Conservation (phyloP, 2,329 filamentous ascomycete genomes). For the Orbilia brochopaga region DNA sequence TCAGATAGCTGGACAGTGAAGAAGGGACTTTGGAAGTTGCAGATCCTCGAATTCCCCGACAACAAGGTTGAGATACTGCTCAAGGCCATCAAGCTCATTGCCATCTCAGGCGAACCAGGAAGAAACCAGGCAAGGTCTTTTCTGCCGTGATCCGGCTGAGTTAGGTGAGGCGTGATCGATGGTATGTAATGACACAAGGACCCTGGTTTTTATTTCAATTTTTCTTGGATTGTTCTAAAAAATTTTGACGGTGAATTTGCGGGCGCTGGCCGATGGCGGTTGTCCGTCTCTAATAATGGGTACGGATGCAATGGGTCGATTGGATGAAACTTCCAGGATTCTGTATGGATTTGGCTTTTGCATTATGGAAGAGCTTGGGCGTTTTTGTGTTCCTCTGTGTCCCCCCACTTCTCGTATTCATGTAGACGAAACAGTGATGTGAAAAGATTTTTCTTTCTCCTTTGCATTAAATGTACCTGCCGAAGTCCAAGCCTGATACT, state of each 20-base stretch:
- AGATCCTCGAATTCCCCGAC: slow-evolving; percentile 46
- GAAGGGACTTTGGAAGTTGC: slow-evolving; percentile 45
- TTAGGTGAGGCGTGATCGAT: slow-evolving; percentile 11
- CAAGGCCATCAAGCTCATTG: slow-evolving; percentile 44
- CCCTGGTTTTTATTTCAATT: slow-evolving; percentile 19
- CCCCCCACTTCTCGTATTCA: slow-evolving; percentile 23
- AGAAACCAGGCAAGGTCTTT: slow-evolving; percentile 42
- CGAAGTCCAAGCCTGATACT: slow-evolving; percentile 16
- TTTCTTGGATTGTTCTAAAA: too few species aligned
- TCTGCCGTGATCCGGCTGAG: slow-evolving; percentile 44
- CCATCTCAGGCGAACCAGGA: slow-evolving; percentile 37
- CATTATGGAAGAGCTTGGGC: slow-evolving; percentile 17
- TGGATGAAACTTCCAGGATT: too few species aligned
- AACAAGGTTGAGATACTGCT: slow-evolving; percentile 43
- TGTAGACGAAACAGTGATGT: slow-evolving; percentile 9
- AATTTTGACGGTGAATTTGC: slow-evolving; percentile 12
- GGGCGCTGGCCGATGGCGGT: slow-evolving; percentile 49
- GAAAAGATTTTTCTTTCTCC: slow-evolving; percentile 27
- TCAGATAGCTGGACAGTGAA: slow-evolving; percentile 42
- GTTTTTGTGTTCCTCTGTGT: slow-evolving; percentile 15
- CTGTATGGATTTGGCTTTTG: slow-evolving; percentile 15
- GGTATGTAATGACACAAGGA: too few species aligned
- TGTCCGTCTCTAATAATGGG: slow-evolving; percentile 34
- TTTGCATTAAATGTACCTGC: slow-evolving; percentile 23
- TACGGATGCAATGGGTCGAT: slow-evolving; percentile 19